These are phyloP conservation scores for Lithospermum erythrorhizon DNA, from an alignment of 257 asterid species.

Conservation along the genomic window DNA sequence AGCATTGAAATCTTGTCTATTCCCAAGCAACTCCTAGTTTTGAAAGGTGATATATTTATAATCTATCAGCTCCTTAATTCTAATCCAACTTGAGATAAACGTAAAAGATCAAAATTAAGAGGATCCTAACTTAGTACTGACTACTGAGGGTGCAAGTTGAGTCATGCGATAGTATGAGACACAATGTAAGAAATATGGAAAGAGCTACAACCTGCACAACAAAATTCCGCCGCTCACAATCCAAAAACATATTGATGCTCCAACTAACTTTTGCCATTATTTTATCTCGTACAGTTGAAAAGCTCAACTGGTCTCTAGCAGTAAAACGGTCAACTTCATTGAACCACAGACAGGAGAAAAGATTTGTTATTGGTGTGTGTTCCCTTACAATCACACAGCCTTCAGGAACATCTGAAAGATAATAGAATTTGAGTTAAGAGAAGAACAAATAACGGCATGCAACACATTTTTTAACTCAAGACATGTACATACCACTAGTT, in stretches of 20 bases:
- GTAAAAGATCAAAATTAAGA: no score
- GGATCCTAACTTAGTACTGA: background rate
- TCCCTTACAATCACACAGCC: constrained; percentile 89
- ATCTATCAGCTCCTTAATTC: background rate
- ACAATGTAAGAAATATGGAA: background rate
- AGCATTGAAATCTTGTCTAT: background rate
- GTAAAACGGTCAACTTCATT: constrained; percentile 96
- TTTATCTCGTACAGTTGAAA: constrained; percentile 90
- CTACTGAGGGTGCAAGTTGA: background rate
- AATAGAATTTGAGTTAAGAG: constrained; percentile 6
- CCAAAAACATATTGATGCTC: constrained; percentile 77
- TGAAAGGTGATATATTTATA: background rate
- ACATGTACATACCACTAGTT: constrained; percentile 62
- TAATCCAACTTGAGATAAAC: background rate
- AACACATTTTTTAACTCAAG: constrained; percentile 5
- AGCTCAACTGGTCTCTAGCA: constrained; percentile 91
- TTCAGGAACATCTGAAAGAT: constrained; percentile 91
- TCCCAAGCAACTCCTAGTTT: background rate
- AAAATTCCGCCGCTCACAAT: constrained; percentile 87
- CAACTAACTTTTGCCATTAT: constrained; percentile 53
- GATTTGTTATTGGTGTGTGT: constrained; percentile 81
- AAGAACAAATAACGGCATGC: constrained; percentile 6
- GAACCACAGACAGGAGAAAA: constrained; percentile 92
- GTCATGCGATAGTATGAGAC: background rate
- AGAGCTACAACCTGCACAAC: constrained; percentile 61